Conservation (phyloP, 345 rosid genomes). For the Brassica juncea region DNA sequence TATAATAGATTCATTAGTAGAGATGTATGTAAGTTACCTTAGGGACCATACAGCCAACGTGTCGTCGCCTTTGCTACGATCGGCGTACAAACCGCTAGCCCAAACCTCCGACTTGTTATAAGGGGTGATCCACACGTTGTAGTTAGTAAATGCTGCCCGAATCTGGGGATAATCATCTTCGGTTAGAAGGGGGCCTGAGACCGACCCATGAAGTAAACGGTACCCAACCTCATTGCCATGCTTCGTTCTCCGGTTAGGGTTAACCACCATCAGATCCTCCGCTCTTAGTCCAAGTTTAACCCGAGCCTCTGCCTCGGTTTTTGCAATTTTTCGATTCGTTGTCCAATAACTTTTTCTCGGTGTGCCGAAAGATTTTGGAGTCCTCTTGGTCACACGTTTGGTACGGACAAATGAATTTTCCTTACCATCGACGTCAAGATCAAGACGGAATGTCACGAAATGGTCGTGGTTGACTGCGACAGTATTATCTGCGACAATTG, state of each 20-base stretch:
- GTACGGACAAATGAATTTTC: constrained; percentile 48
- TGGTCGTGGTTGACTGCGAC: constrained; percentile 58
- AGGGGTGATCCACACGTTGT: constrained; percentile 60
- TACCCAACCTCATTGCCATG: constrained; percentile 49
- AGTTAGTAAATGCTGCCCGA: constrained; percentile 49
- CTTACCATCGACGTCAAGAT: constrained; percentile 54
- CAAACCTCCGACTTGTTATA: constrained; percentile 59
- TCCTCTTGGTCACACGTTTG: constrained; percentile 39
- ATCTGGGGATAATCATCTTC: constrained; percentile 51
- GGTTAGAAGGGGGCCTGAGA: constrained; percentile 24
- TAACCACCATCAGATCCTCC: constrained; percentile 42
- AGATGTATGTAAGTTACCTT: constrained; percentile 26
- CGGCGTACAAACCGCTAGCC: constrained; percentile 49
- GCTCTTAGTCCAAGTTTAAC: constrained; percentile 35
- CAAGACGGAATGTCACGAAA: constrained; percentile 50
- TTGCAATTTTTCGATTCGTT: constrained; percentile 39
- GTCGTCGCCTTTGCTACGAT: constrained; percentile 54
- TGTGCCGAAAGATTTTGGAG: background rate
- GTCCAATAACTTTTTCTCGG: constrained; percentile 63
- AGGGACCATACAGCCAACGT: constrained; percentile 50
- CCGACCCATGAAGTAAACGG: constrained; percentile 43
- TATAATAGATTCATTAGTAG: background rate
- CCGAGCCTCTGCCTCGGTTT: constrained; percentile 48
- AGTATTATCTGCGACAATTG: constrained; percentile 47
- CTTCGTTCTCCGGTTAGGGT: constrained; percentile 50